phyloP scores from a whole-genome alignment of 169 alveolate genomes.

The Amoebophrya sp. region DNA sequence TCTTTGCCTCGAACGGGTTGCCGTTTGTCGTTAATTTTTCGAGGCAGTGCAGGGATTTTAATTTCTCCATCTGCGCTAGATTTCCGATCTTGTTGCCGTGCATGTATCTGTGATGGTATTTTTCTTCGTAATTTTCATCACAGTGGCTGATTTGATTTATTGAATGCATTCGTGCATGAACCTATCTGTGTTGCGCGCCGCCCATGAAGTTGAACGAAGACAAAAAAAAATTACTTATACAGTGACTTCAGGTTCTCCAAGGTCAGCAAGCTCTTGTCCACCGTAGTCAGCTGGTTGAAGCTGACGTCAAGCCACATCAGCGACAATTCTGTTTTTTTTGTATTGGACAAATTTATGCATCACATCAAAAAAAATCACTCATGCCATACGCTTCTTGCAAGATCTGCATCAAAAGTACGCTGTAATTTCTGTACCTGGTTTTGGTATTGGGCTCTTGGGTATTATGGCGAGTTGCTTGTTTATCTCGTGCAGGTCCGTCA shows the following conservation, averaged over 20 bases:
- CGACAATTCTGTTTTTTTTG: neutral
- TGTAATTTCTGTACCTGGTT: no score
- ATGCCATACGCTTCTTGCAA: no score
- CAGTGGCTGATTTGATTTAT: no score
- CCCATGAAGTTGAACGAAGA: no score
- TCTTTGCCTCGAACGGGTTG: neutral
- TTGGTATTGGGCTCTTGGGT: neutral
- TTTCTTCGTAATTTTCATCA: no score
- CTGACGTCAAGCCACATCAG: neutral
- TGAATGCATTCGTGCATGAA: no score
- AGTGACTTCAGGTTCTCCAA: neutral
- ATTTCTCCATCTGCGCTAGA: neutral
- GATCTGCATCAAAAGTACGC: no score
- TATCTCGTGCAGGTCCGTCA: neutral
- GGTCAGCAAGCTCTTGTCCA: neutral
- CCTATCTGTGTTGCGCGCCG: no score
- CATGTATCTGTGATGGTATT: neutral
- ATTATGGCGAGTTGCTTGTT: neutral
- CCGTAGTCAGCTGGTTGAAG: neutral
- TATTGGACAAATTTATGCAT: neutral
- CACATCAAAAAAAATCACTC: neutral
- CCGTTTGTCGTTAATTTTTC: neutral
- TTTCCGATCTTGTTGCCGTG: neutral
- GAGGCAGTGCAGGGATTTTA: neutral
- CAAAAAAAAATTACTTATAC: neutral